These are phyloP conservation scores for Starmerella davenportii DNA, from an alignment of 805 yeast species.

Conservation along the genomic window DNA sequence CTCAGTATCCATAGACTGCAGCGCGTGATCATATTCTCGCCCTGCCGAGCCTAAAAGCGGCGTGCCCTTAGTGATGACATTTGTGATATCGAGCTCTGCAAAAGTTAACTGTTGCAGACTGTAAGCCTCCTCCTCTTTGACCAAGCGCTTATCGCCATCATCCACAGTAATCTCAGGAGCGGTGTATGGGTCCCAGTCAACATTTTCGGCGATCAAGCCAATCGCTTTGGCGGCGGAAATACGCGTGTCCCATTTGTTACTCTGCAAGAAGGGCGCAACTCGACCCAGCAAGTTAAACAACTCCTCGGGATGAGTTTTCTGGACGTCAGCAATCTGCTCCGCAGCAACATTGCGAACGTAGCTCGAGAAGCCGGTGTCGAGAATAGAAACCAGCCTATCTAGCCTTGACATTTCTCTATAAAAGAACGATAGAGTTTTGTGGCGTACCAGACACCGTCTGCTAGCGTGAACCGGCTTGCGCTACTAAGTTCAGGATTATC, in stretches of 20 bases:
- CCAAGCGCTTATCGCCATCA: conserved; percentile 12
- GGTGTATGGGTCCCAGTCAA: conserved; percentile 60
- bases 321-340: conserved; percentile 85
- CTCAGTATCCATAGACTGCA: conserved; percentile 26
- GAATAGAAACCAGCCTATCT: conserved; percentile 23
- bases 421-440: no score
- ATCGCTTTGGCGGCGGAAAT: conserved; percentile 86
- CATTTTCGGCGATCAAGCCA: conserved; percentile 75
- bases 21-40: conserved; percentile 26
- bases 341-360: conserved; percentile 93
- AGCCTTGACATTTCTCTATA: conserved; percentile 16
- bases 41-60: conserved; percentile 51
- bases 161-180: conserved; percentile 24
- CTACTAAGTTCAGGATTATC: no score
- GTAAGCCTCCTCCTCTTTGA: conserved; percentile 8
- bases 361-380: conserved; percentile 90
- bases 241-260: conserved; percentile 89
- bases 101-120: conserved; percentile 17
- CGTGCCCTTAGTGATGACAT: conserved; percentile 26
- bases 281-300: conserved; percentile 63
- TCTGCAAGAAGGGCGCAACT: conserved; percentile 72
- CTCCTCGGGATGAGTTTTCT: conserved; percentile 89
- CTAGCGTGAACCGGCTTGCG: no score
- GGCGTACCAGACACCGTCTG: no score
- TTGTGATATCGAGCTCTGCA: conserved; percentile 22